phyloP scores from a whole-genome alignment of 106 monocot genomes.

The Dendrobium huoshanense region DNA sequence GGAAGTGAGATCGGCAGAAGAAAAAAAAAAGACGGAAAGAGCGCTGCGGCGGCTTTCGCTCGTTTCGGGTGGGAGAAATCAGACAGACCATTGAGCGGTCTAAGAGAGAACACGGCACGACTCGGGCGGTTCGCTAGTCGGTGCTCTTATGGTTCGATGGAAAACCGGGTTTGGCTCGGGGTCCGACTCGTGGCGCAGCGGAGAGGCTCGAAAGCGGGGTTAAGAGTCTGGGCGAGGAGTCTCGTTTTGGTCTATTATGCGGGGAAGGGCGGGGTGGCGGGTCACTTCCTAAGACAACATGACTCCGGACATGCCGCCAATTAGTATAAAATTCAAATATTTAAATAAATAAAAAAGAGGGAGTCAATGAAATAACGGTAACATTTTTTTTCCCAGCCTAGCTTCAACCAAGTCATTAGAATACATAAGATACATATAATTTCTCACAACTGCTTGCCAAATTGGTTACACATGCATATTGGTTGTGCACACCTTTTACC shows the following conservation, averaged over 20 bases:
- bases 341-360: neutral
- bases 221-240: neutral
- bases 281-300: neutral
- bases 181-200: neutral
- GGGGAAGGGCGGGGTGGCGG: neutral
- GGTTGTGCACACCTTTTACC: neutral
- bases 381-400: neutral
- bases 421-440: no score
- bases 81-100: neutral
- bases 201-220: neutral
- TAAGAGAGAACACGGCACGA: neutral
- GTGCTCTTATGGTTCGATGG: neutral
- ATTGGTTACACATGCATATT: neutral
- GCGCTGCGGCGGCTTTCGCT: neutral
- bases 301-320: neutral
- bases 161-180: neutral
- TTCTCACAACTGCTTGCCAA: neutral
- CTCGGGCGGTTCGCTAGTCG: neutral
- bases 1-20: neutral
- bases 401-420: no score
- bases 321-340: conserved; percentile 2
- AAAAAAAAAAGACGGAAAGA: neutral
- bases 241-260: neutral
- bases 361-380: conserved; percentile 4
- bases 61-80: neutral